A percentile compares a stretch with the other conserved stretches of the same genome.
These are phyloP conservation scores for Echria macrotheca DNA, from an alignment of 495 filamentous ascomycete species.

Conservation along the genomic window DNA sequence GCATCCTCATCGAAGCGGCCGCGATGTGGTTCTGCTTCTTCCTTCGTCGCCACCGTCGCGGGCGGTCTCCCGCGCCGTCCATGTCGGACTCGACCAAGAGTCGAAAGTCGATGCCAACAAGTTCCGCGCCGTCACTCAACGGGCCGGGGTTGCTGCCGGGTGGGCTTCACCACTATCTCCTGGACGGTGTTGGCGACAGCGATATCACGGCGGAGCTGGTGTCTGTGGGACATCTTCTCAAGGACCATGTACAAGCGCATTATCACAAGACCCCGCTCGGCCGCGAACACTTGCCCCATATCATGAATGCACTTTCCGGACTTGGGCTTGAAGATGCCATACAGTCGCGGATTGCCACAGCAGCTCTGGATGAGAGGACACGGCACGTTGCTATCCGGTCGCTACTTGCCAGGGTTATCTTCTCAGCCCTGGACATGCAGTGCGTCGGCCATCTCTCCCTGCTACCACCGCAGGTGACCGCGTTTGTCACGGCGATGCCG, in stretches of 20 bases:
- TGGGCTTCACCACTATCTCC: constrained; percentile 2
- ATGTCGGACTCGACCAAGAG: too few species aligned
- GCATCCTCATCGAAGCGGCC: background rate
- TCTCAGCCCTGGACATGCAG: constrained; percentile 3
- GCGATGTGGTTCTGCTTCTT: background rate
- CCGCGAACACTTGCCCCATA: background rate
- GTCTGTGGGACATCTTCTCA: background rate
- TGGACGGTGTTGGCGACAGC: constrained; percentile 1
- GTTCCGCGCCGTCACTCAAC: too few species aligned
- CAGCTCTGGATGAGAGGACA: background rate
- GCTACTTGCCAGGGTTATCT: constrained; percentile 3
- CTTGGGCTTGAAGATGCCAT: background rate
- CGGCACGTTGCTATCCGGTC: constrained; percentile 1
- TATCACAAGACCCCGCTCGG: constrained; percentile 1
- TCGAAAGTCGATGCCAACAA: too few species aligned
- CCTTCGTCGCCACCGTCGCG: background rate
- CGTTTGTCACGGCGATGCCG: constrained; percentile 2
- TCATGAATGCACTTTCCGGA: background rate
- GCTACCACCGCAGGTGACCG: constrained; percentile 1
- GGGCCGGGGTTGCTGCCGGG: too few species aligned
- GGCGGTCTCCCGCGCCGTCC: background rate
- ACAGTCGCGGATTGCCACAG: background rate
- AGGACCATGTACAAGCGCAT: background rate
- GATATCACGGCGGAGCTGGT: background rate
- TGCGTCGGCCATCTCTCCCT: background rate